phyloP scores from a whole-genome alignment of 2,329 filamentous ascomycete species.

The Arthrobotrys entomopaga region DNA sequence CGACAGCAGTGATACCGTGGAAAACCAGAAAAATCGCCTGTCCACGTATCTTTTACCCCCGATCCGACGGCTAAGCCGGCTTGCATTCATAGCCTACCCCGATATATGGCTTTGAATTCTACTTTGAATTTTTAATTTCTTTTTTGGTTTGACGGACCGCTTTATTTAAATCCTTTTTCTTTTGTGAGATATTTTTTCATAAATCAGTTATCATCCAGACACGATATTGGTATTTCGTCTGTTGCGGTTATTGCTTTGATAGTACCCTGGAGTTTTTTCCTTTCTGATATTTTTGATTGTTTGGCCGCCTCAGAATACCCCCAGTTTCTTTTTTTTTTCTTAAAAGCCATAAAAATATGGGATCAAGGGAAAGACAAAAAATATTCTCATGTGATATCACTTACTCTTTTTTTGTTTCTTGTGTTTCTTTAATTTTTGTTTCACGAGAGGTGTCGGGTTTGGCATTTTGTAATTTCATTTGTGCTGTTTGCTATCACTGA shows the following conservation, averaged over 20 bases:
- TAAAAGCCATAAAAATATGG: slow-evolving; percentile 1
- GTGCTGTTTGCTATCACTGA: too few species aligned
- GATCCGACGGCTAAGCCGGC: slow-evolving; percentile 5
- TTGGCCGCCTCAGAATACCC: slow-evolving; percentile 1
- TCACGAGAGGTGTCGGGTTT: not conserved
- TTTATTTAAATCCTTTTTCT: not conserved
- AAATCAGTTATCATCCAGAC: not conserved
- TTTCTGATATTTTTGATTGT: not conserved
- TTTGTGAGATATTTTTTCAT: slow-evolving; percentile 9
- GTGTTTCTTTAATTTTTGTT: not conserved
- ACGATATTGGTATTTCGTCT: not conserved
- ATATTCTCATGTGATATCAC: not conserved
- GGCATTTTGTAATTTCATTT: not conserved
- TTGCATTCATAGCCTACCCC: not conserved
- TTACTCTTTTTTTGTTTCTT: too few species aligned
- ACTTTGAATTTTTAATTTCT: not conserved
- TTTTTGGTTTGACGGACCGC: not conserved
- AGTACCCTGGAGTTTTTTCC: not conserved
- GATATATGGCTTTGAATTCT: slow-evolving; percentile 1
- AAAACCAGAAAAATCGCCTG: not conserved
- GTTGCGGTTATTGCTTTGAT: not conserved
- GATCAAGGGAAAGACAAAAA: slow-evolving; percentile 5
- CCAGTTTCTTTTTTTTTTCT: slow-evolving; percentile 2
- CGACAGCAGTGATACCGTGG: too few species aligned
- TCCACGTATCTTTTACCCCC: not conserved